Conservation (phyloP, 345 rosid genomes). For the Moringa oleifera region DNA sequence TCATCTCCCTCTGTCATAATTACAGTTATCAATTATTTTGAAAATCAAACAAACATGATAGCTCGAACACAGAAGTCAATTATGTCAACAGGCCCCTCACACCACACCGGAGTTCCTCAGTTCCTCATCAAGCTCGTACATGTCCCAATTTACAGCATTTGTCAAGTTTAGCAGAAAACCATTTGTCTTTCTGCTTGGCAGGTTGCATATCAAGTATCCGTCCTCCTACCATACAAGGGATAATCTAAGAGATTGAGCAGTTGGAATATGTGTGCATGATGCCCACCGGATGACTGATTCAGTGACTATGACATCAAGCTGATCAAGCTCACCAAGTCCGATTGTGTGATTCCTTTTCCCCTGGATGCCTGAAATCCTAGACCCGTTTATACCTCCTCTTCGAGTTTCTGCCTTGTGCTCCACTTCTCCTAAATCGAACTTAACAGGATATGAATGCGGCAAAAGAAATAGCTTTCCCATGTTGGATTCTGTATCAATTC, state of each 20-base stretch:
- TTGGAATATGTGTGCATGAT: constrained; percentile 72
- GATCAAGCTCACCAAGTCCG: constrained; percentile 62
- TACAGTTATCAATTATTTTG: background rate
- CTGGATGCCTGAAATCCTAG: constrained; percentile 45
- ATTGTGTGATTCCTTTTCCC: constrained; percentile 64
- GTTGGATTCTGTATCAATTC: constrained; percentile 26
- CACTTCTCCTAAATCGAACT: constrained; percentile 27
- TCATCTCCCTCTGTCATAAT: no score
- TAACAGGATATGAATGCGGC: constrained; percentile 22
- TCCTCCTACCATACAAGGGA: constrained; percentile 64
- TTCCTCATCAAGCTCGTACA: background rate
- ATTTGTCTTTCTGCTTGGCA: no score
- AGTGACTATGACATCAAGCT: constrained; percentile 44
- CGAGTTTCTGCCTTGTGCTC: constrained; percentile 31
- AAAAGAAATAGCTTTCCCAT: constrained; percentile 30
- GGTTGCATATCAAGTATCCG: background rate
- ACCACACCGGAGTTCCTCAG: background rate
- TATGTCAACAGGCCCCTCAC: no score
- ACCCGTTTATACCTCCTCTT: constrained; percentile 30
- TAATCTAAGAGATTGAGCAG: constrained; percentile 58
- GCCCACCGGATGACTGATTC: constrained; percentile 82
- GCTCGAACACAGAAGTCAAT: no score
- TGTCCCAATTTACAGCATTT: background rate
- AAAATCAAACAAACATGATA: no score
- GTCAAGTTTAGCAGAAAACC: background rate